A percentile compares a stretch with the other conserved stretches of the same genome.
Evolutionary conservation across 371 early-diverging fungal species (phyloP).

Genomic region (Syncephalis plumigaleata): DNA sequence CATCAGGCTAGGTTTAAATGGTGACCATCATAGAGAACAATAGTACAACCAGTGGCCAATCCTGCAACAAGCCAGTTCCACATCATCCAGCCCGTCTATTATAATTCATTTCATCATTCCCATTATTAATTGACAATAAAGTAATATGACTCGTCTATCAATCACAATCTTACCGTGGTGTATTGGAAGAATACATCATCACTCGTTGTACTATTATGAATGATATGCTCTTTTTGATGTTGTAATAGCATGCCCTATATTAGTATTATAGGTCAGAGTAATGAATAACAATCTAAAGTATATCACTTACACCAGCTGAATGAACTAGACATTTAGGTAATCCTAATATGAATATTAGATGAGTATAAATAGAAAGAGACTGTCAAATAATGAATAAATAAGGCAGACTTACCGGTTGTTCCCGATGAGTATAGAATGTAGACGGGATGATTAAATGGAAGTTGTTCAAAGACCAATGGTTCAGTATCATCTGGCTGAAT

Average conservation of each 20-base stretch:
- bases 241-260: conserved; percentile 72
- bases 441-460: conserved; percentile 88
- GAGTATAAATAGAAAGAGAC: too few species aligned
- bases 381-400: background rate
- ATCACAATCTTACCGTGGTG: conserved; percentile 56
- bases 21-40: conserved; percentile 87
- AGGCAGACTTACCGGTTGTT: conserved; percentile 64
- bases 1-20: conserved; percentile 74
- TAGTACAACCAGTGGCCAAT: conserved; percentile 58
- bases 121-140: background rate
- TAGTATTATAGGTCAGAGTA: background rate
- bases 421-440: conserved; percentile 95
- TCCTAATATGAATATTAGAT: conserved; percentile 14
- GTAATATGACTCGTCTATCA: too few species aligned
- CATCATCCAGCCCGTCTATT: conserved; percentile 95
- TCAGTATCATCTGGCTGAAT: conserved; percentile 2
- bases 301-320: conserved; percentile 48
- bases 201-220: conserved; percentile 58
- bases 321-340: conserved; percentile 98
- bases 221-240: conserved; percentile 82
- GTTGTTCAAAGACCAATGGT: conserved; percentile 48
- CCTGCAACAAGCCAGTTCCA: conserved; percentile 93
- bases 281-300: conserved; percentile 2
- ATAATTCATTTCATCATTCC: background rate
- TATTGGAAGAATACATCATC: conserved; percentile 83